phyloP scores from a whole-genome alignment of 331 rosid genomes.

The Quercus phellos region DNA sequence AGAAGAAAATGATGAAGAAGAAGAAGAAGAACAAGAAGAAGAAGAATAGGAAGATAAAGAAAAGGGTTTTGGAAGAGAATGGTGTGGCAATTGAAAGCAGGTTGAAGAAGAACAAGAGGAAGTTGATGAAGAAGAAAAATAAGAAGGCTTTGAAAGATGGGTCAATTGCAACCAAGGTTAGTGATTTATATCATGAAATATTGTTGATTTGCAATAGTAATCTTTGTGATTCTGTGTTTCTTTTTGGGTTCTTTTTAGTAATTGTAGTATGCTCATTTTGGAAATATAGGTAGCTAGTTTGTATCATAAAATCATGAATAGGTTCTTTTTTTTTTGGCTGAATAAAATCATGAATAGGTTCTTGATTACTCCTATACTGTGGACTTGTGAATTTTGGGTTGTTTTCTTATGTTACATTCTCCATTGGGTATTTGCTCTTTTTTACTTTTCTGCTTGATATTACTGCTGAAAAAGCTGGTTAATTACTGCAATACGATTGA shows the following conservation, averaged over 20 bases:
- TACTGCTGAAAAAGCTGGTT: conserved; percentile 61
- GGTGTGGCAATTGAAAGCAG: conserved; percentile 7
- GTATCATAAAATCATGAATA: background rate
- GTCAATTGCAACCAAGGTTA: conserved; percentile 56
- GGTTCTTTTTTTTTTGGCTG: too few relatives aligned
- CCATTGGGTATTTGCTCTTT: conserved; percentile 26
- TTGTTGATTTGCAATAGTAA: background rate
- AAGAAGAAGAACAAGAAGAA: conserved; percentile 24
- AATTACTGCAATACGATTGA: conserved; percentile 28
- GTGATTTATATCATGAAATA: conserved; percentile 43
- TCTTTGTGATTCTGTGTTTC: background rate
- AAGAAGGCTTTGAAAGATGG: conserved; percentile 24
- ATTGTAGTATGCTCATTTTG: background rate
- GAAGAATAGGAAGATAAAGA: conserved; percentile 33
- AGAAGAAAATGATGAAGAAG: conserved; percentile 17
- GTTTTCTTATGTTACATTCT: conserved; percentile 21
- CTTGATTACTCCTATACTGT: conserved; percentile 15
- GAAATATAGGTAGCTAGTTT: background rate
- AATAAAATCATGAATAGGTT: background rate
- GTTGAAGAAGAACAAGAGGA: conserved; percentile 26
- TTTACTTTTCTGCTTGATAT: conserved; percentile 50
- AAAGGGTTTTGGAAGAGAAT: conserved; percentile 10
- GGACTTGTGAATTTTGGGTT: conserved; percentile 18
- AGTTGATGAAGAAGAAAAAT: conserved; percentile 23
- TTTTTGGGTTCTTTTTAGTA: too few relatives aligned